Percentiles rank a stretch among this genome's conserved stretches.
Conservation (phyloP, 352 stramenopile species). For the Phytophthora multivora region DNA sequence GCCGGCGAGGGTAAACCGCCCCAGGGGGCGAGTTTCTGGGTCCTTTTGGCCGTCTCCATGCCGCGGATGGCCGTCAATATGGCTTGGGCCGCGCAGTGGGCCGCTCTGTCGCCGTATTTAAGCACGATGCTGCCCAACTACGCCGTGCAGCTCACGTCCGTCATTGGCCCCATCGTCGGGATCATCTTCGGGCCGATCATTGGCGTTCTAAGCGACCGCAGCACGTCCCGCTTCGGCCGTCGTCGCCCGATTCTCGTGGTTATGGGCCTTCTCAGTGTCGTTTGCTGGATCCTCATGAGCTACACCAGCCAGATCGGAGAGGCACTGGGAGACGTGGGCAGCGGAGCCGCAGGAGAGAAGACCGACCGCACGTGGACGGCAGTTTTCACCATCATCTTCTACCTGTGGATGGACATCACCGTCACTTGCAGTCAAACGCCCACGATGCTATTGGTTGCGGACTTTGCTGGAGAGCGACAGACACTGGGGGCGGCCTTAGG, state of each 20-base stretch:
- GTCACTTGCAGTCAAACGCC: conserved; percentile 44
- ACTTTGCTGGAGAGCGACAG: conserved; percentile 50
- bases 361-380: conserved; percentile 37
- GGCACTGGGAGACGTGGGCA: conserved; percentile 21
- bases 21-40: conserved; percentile 29
- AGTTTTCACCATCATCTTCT: conserved; percentile 42
- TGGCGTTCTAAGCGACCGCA: conserved; percentile 45
- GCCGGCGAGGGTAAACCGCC: conserved; percentile 1
- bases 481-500: conserved; percentile 37
- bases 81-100: conserved; percentile 59
- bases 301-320: conserved; percentile 38
- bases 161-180: conserved; percentile 47
- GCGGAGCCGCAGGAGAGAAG: conserved; percentile 21
- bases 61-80: conserved; percentile 58
- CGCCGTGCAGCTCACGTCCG: conserved; percentile 49
- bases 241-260: conserved; percentile 42
- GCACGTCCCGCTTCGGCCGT: conserved; percentile 40
- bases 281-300: conserved; percentile 46
- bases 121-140: conserved; percentile 48
- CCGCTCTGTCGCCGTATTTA: conserved; percentile 49
- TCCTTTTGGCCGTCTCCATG: conserved; percentile 49
- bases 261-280: conserved; percentile 31
- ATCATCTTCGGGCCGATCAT: conserved; percentile 49
- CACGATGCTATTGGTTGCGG: conserved; percentile 38
- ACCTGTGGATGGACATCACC: conserved; percentile 57